A percentile compares a stretch with the other conserved stretches of the same genome.
Evolutionary conservation across 148 eudicot species (phyloP).

Genomic region (Euryodendron excelsum): DNA sequence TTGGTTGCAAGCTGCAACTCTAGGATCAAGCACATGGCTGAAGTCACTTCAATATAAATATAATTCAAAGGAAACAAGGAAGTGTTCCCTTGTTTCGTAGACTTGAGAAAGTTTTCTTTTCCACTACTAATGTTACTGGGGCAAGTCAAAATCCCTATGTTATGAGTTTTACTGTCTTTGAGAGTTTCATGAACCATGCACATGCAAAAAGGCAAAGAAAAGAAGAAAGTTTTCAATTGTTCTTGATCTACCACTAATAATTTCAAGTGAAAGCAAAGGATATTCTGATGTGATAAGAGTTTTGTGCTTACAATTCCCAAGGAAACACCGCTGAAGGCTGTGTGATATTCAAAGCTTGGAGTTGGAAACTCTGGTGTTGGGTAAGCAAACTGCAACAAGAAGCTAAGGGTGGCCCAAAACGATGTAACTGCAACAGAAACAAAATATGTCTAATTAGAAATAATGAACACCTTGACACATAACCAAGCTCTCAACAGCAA

Average conservation of each 20-base stretch:
- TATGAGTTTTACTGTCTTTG: background rate
- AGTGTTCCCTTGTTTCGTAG: background rate
- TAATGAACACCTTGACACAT: background rate
- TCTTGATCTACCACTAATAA: background rate
- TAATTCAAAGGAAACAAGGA: background rate
- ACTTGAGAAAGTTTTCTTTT: background rate
- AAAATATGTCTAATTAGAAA: conserved; percentile 4
- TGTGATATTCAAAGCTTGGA: conserved; percentile 91
- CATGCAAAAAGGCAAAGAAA: background rate
- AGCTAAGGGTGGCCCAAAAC: conserved; percentile 92
- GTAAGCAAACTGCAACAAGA: conserved; percentile 84
- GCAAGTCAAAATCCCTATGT: background rate
- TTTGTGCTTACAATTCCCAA: conserved; percentile 83
- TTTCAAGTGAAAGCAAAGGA: background rate
- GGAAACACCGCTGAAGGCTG: conserved; percentile 91
- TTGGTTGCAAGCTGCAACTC: background rate
- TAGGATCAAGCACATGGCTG: background rate
- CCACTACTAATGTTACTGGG: background rate
- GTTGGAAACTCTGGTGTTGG: conserved; percentile 94
- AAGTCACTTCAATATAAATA: background rate
- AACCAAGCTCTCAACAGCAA: background rate
- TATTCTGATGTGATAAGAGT: background rate
- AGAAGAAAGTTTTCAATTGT: background rate
- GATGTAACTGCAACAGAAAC: conserved; percentile 60
- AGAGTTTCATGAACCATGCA: background rate